Percentiles rank a stretch among this genome's conserved stretches.
Conservation (phyloP, 352 stramenopile genomes). For the Pythium periplocum region DNA sequence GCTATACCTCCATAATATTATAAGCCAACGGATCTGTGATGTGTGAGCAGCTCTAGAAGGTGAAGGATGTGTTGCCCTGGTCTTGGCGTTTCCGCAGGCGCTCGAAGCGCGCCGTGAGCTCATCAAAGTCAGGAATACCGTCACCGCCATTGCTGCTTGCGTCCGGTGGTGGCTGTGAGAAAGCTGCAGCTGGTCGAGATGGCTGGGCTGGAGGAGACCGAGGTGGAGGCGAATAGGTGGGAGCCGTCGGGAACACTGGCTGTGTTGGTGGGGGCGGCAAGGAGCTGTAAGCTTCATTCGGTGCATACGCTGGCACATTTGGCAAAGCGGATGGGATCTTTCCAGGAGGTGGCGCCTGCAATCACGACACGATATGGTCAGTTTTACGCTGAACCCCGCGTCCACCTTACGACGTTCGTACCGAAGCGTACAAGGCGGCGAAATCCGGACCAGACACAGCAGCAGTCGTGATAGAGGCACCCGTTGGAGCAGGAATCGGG, state of each 20-base stretch:
- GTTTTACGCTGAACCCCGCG: too few species aligned
- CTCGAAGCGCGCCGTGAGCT: constrained; percentile 92
- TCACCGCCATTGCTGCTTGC: constrained; percentile 16
- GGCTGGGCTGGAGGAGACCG: constrained; percentile 2
- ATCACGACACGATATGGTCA: too few species aligned
- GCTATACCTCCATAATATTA: too few species aligned
- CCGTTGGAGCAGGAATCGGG: constrained; percentile 88
- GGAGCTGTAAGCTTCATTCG: constrained; percentile 12
- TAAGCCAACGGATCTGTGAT: constrained; percentile 7
- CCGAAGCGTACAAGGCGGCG: constrained; percentile 61
- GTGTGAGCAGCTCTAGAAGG: constrained; percentile 36
- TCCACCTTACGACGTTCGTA: constrained; percentile 14
- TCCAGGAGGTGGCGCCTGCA: constrained; percentile 35
- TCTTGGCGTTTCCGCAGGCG: constrained; percentile 78
- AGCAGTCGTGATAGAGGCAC: constrained; percentile 72
- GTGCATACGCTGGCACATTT: constrained; percentile 22
- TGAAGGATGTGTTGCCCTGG: constrained; percentile 50
- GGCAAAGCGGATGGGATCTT: constrained; percentile 41
- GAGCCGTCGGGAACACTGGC: not conserved
- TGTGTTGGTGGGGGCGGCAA: constrained; percentile 6
- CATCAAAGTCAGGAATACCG: constrained; percentile 86
- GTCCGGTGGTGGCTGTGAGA: constrained; percentile 2
- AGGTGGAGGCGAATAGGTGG: not conserved
- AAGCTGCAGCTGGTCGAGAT: not conserved
- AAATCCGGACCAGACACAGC: constrained; percentile 82